phyloP scores from a whole-genome alignment of 495 filamentous ascomycete species.

The Trichoderma gamsii region DNA sequence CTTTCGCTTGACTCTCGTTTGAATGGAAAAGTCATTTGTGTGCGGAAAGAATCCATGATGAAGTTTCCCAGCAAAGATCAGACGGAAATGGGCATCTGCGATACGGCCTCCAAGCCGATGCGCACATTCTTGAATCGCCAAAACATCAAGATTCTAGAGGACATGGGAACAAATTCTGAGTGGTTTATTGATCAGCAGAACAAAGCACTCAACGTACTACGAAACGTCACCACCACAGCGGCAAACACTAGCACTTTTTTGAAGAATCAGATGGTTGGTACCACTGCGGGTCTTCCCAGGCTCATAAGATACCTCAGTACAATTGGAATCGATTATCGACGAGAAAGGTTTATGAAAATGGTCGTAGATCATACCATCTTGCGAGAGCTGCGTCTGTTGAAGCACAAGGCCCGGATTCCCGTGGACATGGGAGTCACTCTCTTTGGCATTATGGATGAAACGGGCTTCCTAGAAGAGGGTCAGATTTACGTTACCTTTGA shows the following conservation, averaged over 20 bases:
- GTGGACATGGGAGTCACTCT: constrained; percentile 63
- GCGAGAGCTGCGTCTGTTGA: constrained; percentile 60
- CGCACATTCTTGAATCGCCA: constrained; percentile 67
- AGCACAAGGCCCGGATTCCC: constrained; percentile 67
- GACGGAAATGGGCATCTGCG: constrained; percentile 67
- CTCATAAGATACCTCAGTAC: constrained; percentile 50
- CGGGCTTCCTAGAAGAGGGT: constrained; percentile 56
- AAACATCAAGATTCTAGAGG: constrained; percentile 78
- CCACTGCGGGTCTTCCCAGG: constrained; percentile 47
- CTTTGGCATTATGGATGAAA: constrained; percentile 82
- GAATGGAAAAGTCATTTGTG: constrained; percentile 43
- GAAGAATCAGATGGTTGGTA: constrained; percentile 47
- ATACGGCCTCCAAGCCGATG: constrained; percentile 55
- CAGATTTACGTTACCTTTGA: constrained; percentile 57
- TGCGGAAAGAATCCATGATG: constrained; percentile 64
- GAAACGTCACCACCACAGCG: constrained; percentile 45
- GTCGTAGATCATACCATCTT: constrained; percentile 61
- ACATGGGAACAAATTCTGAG: constrained; percentile 46
- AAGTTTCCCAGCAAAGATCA: constrained; percentile 60
- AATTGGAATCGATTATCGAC: constrained; percentile 53
- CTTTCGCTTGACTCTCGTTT: constrained; percentile 58
- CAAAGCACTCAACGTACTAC: constrained; percentile 50
- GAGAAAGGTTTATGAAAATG: constrained; percentile 58
- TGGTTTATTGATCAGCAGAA: constrained; percentile 59
- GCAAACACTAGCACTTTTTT: constrained; percentile 59